Conservation (phyloP, 1,284 basidiomycete genomes). For the Afroboletus lepidellus region DNA sequence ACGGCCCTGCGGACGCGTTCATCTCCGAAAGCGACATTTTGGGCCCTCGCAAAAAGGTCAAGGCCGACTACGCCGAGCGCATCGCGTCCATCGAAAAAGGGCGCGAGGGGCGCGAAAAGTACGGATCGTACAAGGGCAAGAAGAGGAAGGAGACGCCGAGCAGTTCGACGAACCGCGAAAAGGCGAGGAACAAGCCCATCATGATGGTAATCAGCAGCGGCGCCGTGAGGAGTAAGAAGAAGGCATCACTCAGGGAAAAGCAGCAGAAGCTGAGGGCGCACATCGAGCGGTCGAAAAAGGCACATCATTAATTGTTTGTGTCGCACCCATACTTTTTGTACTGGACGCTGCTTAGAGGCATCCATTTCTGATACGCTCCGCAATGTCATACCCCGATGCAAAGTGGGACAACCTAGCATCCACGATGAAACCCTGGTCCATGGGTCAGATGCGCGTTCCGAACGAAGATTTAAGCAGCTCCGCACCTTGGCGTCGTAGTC, state of each 20-base stretch:
- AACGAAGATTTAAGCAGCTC: neutral
- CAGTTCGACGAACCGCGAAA: slow-evolving; percentile 87
- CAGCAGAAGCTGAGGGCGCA: slow-evolving; percentile 75
- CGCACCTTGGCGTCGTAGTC: slow-evolving; percentile 65
- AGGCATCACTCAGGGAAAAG: slow-evolving; percentile 83
- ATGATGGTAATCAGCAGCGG: slow-evolving; percentile 87
- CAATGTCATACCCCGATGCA: slow-evolving; percentile 67
- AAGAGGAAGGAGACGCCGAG: slow-evolving; percentile 78
- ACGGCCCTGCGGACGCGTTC: slow-evolving; percentile 59
- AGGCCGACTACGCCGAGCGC: slow-evolving; percentile 93
- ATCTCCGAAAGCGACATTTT: slow-evolving; percentile 92
- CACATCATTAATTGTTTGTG: slow-evolving; percentile 35
- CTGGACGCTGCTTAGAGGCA: slow-evolving; percentile 2
- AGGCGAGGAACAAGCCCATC: slow-evolving; percentile 87
- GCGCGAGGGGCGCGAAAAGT: slow-evolving; percentile 95
- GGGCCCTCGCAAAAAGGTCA: slow-evolving; percentile 91
- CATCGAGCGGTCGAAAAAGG: slow-evolving; percentile 68
- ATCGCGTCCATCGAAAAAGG: slow-evolving; percentile 92
- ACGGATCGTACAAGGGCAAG: slow-evolving; percentile 86
- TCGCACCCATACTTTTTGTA: neutral
- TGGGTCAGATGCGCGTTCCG: neutral
- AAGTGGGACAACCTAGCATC: slow-evolving; percentile 78
- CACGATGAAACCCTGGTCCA: slow-evolving; percentile 62
- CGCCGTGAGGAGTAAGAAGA: slow-evolving; percentile 82
- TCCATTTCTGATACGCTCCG: slow-evolving; percentile 32